Base-by-base conservation (phyloP, 1,284 basidiomycete species). In the Tilletia walkeri region DNA sequence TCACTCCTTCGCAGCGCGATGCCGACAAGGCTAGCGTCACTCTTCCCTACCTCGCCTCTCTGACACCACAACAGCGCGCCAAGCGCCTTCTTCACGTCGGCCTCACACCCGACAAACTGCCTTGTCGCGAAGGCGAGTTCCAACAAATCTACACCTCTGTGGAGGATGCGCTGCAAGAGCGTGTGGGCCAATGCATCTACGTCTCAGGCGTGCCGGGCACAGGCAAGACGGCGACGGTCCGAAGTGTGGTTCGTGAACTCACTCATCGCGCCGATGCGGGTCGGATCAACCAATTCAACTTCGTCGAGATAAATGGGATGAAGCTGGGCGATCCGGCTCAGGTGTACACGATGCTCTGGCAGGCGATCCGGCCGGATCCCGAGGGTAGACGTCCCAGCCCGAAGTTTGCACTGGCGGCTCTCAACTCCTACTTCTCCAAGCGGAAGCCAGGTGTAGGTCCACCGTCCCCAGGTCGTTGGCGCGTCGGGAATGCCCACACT, bases 301-400 rank as follows among this genome's bases (percentile, higher is more conserved):
- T 96, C 78, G 93, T 98, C 72, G 96, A 99, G 84, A 97, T 99
- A 80, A 99, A 99, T 80, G 96, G 96, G 0, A 89, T 99, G 75
- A 91, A 91, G 80, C 69, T 82, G 3, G 75, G 78, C 2, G 78
- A 80, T 59, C 78, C 82, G 1, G 73, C 73, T 18, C 78, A 82
- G 69, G 80, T 78, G 4, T 83, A 83, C 49, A 76, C 78, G 1
- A 47, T 81, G 54, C 75, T 83, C 7, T 83, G 82, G 82, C 73
- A 71, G 14, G 78, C 78, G 1, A 72, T 82, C 2, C 39, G 65
- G 12, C 45, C 65, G n/a, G 49, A 67, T 36, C 20, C 20, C 50
- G 38, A 39, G 20, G 48, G 34, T 5, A 72, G 76, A 30, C 70
- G 78, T 3, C 72, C 73, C 12, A 73, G 75, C 30, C 78, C 78